These are phyloP conservation scores for Fusarium poae DNA, from an alignment of 2,329 filamentous ascomycete genomes.

Conservation along the genomic window DNA sequence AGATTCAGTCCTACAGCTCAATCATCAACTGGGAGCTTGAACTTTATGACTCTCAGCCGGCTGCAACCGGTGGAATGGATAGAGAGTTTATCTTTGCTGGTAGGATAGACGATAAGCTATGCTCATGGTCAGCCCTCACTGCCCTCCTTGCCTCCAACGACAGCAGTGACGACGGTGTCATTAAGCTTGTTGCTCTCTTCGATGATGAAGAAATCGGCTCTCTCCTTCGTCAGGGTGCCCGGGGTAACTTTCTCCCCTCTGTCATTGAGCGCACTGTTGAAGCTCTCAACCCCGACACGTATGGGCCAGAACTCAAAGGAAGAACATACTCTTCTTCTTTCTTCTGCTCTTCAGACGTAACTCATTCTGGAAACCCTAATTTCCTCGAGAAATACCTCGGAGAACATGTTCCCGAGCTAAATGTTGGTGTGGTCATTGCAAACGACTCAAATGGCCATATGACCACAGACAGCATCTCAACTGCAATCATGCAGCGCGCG, in stretches of 20 bases:
- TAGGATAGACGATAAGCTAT: conserved; percentile 97
- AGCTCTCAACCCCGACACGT: conserved; percentile 66
- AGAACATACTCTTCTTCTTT: conserved; percentile 86
- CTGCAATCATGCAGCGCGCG: conserved; percentile 81
- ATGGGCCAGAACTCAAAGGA: conserved; percentile 73
- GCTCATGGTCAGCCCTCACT: conserved; percentile 91
- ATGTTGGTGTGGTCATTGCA: conserved; percentile 84
- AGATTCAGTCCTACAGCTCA: conserved; percentile 74
- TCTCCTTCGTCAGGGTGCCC: conserved; percentile 88
- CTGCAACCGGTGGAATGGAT: conserved; percentile 84
- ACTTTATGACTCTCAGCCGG: conserved; percentile 90
- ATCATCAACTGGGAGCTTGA: conserved; percentile 98
- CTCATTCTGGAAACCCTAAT: conserved; percentile 94
- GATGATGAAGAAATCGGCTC: conserved; percentile 98
- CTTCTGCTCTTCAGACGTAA: conserved; percentile 93
- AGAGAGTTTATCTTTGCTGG: conserved; percentile 96
- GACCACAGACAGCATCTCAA: conserved; percentile 91
- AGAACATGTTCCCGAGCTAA: conserved; percentile 87
- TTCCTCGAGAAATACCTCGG: conserved; percentile 87
- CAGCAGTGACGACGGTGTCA: conserved; percentile 70
- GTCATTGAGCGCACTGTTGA: conserved; percentile 87
- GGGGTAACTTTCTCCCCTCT: conserved; percentile 86
- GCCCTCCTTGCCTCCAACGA: conserved; percentile 78
- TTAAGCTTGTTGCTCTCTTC: conserved; percentile 94
- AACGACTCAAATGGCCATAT: conserved; percentile 94